These are phyloP conservation scores for Ceratobasidium sp. DNA, from an alignment of 1,284 basidiomycete species.

Conservation along the genomic window DNA sequence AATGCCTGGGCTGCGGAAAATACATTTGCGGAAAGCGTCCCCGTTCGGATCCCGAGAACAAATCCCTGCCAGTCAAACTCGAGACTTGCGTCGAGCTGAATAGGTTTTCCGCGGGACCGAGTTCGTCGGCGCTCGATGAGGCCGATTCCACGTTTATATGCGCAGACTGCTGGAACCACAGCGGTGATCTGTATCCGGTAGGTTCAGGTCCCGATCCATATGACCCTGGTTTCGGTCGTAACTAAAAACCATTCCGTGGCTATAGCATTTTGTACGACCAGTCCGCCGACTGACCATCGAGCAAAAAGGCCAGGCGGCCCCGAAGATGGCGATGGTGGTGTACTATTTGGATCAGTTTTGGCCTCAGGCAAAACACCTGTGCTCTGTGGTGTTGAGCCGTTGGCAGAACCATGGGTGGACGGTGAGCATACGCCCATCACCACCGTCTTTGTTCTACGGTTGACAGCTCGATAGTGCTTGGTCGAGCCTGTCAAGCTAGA, in stretches of 20 bases:
- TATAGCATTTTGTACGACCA: slow-evolving; percentile 20
- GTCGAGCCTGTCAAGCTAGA: slow-evolving; percentile 21
- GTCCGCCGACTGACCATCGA: neutral
- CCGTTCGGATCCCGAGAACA: too few species aligned
- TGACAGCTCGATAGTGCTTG: neutral
- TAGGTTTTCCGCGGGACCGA: neutral
- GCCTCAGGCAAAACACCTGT: slow-evolving; percentile 21
- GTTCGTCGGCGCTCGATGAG: neutral
- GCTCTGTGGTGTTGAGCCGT: neutral
- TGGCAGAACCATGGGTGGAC: slow-evolving; percentile 14
- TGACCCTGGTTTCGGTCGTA: too few species aligned
- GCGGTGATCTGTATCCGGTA: slow-evolving; percentile 7
- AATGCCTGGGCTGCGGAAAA: neutral
- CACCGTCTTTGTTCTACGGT: neutral
- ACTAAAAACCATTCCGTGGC: too few species aligned
- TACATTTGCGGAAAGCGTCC: slow-evolving; percentile 14
- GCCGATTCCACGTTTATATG: neutral
- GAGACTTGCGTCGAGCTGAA: slow-evolving; percentile 2
- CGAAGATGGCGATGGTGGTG: slow-evolving; percentile 24
- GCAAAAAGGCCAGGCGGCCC: neutral
- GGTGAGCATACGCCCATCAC: neutral
- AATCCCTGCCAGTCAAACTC: too few species aligned
- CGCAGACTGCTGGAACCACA: slow-evolving; percentile 19
- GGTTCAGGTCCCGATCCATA: too few species aligned
- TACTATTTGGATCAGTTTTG: slow-evolving; percentile 35